These are phyloP conservation scores for Trypanosoma conorhini DNA, from an alignment of 208 protist species.

Conservation along the genomic window DNA sequence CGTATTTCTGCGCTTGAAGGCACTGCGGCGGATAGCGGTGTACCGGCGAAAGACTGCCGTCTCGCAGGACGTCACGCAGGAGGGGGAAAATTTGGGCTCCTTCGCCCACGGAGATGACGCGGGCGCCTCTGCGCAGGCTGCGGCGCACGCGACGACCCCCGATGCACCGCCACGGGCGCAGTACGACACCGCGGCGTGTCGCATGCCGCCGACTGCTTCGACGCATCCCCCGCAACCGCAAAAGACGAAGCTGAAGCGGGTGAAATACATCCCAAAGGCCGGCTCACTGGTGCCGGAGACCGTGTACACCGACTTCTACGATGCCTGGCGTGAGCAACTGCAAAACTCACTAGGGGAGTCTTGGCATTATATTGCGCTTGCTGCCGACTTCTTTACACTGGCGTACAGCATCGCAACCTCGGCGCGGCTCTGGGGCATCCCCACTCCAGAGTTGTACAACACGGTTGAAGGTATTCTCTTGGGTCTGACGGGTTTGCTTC, in stretches of 20 bases:
- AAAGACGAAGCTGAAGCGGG: not conserved
- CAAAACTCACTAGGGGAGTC: conserved; percentile 38
- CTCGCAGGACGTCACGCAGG: not conserved
- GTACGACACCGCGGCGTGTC: not conserved
- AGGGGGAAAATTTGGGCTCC: not conserved
- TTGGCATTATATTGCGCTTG: conserved; percentile 44
- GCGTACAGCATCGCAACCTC: conserved; percentile 34
- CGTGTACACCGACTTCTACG: conserved; percentile 44
- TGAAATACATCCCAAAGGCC: not conserved
- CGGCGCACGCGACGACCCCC: not conserved
- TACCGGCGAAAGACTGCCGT: conserved; percentile 14
- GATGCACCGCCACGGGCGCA: not conserved
- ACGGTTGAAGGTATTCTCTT: conserved; percentile 37
- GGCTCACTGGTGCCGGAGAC: conserved; percentile 35
- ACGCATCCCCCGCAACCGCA: not conserved
- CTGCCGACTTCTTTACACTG: conserved; percentile 29
- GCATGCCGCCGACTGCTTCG: not conserved
- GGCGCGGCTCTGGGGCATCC: conserved; percentile 23
- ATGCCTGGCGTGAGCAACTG: conserved; percentile 45
- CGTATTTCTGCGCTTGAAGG: conserved; percentile 33
- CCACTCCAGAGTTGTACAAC: conserved; percentile 25
- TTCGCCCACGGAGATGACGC: not conserved
- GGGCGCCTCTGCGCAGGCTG: not conserved
- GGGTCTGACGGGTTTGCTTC: conserved; percentile 37
- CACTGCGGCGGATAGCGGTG: conserved; percentile 34